Evolutionary conservation across 2,329 filamentous ascomycete genomes (phyloP).

Genomic region (Lecanoromycetidae sp.): DNA sequence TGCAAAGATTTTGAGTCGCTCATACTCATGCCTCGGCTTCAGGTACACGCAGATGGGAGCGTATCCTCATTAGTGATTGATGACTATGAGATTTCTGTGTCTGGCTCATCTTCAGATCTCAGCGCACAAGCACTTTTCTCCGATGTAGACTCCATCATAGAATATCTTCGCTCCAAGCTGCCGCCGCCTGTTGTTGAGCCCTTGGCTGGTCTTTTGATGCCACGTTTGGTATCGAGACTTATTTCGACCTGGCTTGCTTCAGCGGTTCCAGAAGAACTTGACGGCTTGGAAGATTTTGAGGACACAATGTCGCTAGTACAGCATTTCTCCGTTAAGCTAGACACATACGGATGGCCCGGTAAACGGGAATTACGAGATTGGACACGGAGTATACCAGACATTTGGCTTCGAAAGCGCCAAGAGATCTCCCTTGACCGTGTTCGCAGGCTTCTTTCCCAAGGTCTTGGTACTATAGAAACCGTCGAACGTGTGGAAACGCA

Average conservation of each 20-base stretch:
- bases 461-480: constrained; percentile 52
- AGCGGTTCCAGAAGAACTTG: constrained; percentile 62
- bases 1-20: constrained; percentile 52
- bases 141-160: constrained; percentile 34
- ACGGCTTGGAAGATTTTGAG: constrained; percentile 61
- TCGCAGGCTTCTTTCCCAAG: constrained; percentile 54
- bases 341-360: constrained; percentile 50
- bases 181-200: constrained; percentile 38
- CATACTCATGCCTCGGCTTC: constrained; percentile 50
- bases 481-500: constrained; percentile 82
- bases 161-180: constrained; percentile 40
- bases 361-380: constrained; percentile 58
- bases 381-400: constrained; percentile 64
- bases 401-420: constrained; percentile 76
- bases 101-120: constrained; percentile 22
- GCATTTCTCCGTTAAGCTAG: constrained; percentile 52
- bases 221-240: constrained; percentile 53
- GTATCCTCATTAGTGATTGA: constrained; percentile 25
- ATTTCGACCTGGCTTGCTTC: constrained; percentile 63
- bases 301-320: constrained; percentile 52
- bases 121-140: constrained; percentile 30
- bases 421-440: constrained; percentile 67
- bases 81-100: constrained; percentile 26
- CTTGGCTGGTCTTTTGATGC: constrained; percentile 59
- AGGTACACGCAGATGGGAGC: constrained; percentile 23